These are phyloP conservation scores for Jackrogersella multiformis DNA, from an alignment of 495 filamentous ascomycete species.

Conservation along the genomic window DNA sequence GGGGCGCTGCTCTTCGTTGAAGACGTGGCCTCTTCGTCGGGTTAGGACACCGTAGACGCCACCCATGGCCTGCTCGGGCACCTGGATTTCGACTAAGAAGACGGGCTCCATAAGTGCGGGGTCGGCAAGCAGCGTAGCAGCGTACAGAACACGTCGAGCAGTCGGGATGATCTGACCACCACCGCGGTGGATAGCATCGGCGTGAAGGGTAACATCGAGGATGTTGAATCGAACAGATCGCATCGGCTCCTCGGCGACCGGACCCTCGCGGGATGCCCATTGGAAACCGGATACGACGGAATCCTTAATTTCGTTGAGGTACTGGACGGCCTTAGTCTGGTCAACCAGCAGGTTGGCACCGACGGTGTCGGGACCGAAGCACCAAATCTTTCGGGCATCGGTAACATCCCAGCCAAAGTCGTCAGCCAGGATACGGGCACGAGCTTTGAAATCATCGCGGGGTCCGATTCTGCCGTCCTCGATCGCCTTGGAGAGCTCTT, in stretches of 20 bases:
- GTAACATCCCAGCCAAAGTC: conserved; percentile 99
- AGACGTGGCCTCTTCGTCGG: conserved; percentile 97
- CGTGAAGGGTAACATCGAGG: conserved; percentile 98
- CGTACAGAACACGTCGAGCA: conserved; percentile 96
- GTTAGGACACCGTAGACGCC: conserved; percentile 99
- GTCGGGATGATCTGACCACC: conserved; percentile 99
- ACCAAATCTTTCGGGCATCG: conserved; percentile 99
- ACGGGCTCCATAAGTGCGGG: conserved; percentile 94
- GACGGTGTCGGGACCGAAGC: conserved; percentile 96
- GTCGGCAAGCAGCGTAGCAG: conserved; percentile 87
- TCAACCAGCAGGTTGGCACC: conserved; percentile 99
- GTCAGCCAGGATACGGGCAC: conserved; percentile 95
- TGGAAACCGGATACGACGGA: conserved; percentile 99
- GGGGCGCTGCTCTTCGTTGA: conserved; percentile 95
- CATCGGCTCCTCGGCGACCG: conserved; percentile 98
- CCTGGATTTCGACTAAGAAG: conserved; percentile 99
- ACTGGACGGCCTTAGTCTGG: conserved; percentile 99
- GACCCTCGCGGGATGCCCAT: conserved; percentile 98
- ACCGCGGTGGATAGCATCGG: conserved; percentile 99
- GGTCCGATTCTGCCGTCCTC: conserved; percentile 91
- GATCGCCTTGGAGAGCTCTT: conserved; percentile 91
- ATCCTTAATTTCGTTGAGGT: conserved; percentile 99
- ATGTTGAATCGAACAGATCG: conserved; percentile 97
- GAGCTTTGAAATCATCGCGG: conserved; percentile 99
- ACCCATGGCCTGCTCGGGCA: conserved; percentile 98